Evolutionary conservation across 495 filamentous ascomycete species (phyloP).

Genomic region (Lepidopterella palustris): DNA sequence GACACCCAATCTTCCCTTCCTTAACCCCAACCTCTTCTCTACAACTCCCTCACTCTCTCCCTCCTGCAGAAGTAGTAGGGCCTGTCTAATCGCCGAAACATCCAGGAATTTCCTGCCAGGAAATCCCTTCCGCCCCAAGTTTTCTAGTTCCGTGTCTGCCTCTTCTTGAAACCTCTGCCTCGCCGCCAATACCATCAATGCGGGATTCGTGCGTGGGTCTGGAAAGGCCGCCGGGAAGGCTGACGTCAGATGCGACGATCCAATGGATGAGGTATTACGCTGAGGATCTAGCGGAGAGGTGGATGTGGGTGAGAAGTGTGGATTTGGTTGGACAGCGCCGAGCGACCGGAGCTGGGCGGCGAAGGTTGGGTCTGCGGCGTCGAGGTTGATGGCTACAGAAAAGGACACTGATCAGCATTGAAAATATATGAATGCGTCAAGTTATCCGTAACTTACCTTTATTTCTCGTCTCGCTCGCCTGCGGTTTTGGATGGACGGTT

Average conservation of each 20-base stretch:
- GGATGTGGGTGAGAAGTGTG: slow-evolving; percentile 52
- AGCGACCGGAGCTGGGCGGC: slow-evolving; percentile 55
- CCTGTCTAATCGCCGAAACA: slow-evolving; percentile 53
- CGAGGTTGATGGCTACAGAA: slow-evolving; percentile 54
- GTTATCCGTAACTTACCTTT: slow-evolving; percentile 37
- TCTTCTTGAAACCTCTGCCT: slow-evolving; percentile 52
- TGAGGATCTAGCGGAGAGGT: slow-evolving; percentile 37
- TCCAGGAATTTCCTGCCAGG: slow-evolving; percentile 54
- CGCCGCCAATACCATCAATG: slow-evolving; percentile 48
- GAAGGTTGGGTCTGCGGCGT: slow-evolving; percentile 59
- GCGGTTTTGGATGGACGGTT: slow-evolving; percentile 32
- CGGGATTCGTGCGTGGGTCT: slow-evolving; percentile 48
- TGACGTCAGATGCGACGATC: slow-evolving; percentile 18
- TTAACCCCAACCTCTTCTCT: slow-evolving; percentile 53
- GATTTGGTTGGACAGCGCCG: slow-evolving; percentile 58
- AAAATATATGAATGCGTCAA: neutral
- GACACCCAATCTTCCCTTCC: slow-evolving; percentile 49
- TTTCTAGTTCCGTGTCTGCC: slow-evolving; percentile 49
- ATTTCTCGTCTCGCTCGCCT: slow-evolving; percentile 31
- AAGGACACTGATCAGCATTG: neutral
- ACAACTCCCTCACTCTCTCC: slow-evolving; percentile 47
- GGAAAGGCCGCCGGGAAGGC: slow-evolving; percentile 39
- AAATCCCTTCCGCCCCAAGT: slow-evolving; percentile 43
- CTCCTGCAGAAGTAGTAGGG: slow-evolving; percentile 53
- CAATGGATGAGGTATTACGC: slow-evolving; percentile 4